phyloP scores from a whole-genome alignment of 169 alveolate species.

The Perkinsus chesapeaki region DNA sequence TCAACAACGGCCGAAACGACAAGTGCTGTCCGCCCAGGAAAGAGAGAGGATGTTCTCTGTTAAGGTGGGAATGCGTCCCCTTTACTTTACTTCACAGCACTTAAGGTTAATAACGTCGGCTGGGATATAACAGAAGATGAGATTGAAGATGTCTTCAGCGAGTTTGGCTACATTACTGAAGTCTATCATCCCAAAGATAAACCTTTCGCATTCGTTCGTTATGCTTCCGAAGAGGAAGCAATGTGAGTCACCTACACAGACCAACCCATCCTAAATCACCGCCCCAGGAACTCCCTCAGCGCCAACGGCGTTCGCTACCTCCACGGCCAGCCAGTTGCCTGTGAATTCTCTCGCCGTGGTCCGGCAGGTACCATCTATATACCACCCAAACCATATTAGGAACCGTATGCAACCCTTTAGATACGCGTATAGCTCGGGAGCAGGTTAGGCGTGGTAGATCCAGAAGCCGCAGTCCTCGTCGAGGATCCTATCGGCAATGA shows the following conservation, averaged over 20 bases:
- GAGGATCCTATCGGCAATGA: neutral
- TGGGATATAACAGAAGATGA: neutral
- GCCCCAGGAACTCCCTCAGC: neutral
- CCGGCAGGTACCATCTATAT: neutral
- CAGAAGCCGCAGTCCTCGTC: neutral
- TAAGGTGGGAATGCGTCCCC: neutral
- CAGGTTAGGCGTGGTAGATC: neutral
- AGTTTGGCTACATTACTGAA: neutral
- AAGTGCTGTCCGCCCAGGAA: neutral
- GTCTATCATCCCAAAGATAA: neutral
- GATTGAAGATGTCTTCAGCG: neutral
- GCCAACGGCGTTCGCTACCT: neutral
- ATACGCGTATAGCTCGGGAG: neutral
- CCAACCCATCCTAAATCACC: neutral
- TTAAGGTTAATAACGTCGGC: neutral
- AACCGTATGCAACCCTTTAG: neutral
- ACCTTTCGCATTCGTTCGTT: neutral
- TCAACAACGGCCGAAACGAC: neutral
- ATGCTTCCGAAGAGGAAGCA: neutral
- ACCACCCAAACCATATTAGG: neutral
- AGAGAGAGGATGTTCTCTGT: slow-evolving; percentile 1
- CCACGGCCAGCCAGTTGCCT: neutral
- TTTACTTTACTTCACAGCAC: neutral
- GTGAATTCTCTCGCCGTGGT: neutral
- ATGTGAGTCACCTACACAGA: too few species aligned